Conservation (phyloP, 108 stramenopile genomes). For the Conticribra guillardii region DNA sequence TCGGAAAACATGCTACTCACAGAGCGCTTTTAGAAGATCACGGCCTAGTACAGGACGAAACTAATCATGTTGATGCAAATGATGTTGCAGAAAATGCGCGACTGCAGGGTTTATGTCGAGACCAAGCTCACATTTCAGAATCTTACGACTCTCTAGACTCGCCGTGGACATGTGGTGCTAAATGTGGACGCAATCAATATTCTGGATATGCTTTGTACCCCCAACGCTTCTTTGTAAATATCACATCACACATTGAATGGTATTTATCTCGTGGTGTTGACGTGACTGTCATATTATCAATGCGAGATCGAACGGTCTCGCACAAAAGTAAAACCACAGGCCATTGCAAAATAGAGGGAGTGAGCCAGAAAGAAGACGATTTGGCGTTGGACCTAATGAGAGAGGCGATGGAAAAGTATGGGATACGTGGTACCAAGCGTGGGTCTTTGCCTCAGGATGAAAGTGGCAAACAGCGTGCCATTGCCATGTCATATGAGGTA, state of each 20-base stretch:
- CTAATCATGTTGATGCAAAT: background rate
- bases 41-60: background rate
- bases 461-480: background rate
- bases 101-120: conserved; percentile 4
- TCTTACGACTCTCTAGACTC: background rate
- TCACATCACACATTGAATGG: conserved; percentile 33
- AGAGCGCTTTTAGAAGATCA: background rate
- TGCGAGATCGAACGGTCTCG: conserved; percentile 16
- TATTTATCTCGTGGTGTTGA: conserved; percentile 32
- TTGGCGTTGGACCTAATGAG: conserved; percentile 12
- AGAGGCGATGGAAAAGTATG: conserved; percentile 19
- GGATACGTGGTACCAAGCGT: background rate
- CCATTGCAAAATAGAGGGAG: background rate
- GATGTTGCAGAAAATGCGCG: background rate
- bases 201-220: conserved; percentile 23
- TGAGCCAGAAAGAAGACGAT: background rate
- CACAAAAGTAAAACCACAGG: background rate
- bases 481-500: conserved; percentile 16
- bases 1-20: background rate
- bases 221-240: conserved; percentile 28
- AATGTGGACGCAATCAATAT: conserved; percentile 13
- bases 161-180: conserved; percentile 16
- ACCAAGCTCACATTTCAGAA: conserved; percentile 16
- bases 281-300: conserved; percentile 14
- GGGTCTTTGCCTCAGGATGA: background rate